These are phyloP conservation scores for Penicillium dipodomyicola DNA, from an alignment of 495 filamentous ascomycete species.

Conservation along the genomic window DNA sequence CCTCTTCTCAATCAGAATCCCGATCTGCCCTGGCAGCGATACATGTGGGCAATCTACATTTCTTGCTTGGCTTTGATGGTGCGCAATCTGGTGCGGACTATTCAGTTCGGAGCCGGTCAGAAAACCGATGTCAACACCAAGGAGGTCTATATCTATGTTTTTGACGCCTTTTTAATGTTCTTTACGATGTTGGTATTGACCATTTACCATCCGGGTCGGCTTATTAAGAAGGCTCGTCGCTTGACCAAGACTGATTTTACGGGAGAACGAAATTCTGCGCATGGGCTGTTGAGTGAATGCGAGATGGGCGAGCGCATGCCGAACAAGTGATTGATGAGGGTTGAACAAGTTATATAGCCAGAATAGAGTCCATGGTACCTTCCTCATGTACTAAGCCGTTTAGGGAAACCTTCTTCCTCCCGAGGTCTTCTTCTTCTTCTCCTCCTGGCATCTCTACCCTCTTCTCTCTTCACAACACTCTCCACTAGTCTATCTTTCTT, in stretches of 20 bases:
- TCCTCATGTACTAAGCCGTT: too few species aligned
- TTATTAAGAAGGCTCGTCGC: conserved; percentile 28
- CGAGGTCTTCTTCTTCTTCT: too few species aligned
- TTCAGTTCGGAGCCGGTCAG: conserved; percentile 37
- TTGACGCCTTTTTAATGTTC: conserved; percentile 39
- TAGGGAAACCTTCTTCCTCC: too few species aligned
- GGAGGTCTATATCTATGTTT: conserved; percentile 42
- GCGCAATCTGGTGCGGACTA: conserved; percentile 40
- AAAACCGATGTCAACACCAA: conserved; percentile 25
- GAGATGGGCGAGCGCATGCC: conserved; percentile 4
- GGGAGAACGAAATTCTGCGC: conserved; percentile 3
- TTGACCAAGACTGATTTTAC: conserved; percentile 13
- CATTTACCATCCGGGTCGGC: conserved; percentile 34
- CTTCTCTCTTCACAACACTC: too few species aligned
- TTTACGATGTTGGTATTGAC: conserved; percentile 25
- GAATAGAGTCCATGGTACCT: not conserved
- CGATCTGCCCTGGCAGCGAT: conserved; percentile 25
- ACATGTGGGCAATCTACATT: conserved; percentile 42
- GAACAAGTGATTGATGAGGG: not conserved
- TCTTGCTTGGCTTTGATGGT: conserved; percentile 39
- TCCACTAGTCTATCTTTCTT: too few species aligned
- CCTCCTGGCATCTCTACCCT: too few species aligned
- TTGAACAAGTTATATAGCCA: not conserved
- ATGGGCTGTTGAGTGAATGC: conserved; percentile 24
- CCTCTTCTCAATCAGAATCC: conserved; percentile 14